Evolutionary conservation across 148 eudicot species (phyloP).

Genomic region (Fagopyrum esculentum): DNA sequence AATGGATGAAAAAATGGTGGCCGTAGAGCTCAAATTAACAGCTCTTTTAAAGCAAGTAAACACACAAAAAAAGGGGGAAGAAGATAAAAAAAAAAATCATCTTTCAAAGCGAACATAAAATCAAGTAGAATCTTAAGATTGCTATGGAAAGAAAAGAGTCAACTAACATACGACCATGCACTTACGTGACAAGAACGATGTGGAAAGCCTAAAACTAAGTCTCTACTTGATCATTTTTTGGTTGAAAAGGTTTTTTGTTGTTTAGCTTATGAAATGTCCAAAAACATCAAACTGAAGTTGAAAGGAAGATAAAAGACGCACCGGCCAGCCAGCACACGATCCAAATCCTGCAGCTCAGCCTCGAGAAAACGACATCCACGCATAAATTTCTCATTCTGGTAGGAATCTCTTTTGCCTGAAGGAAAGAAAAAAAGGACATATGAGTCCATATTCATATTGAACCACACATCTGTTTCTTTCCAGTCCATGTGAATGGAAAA

Average conservation of each 20-base stretch:
- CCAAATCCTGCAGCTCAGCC: slow-evolving; percentile 90
- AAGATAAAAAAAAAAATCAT: background rate
- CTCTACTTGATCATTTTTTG: background rate
- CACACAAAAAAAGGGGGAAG: too few species aligned
- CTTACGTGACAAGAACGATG: background rate
- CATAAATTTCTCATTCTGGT: slow-evolving; percentile 75
- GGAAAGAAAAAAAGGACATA: background rate
- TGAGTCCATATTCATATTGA: background rate
- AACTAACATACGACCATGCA: background rate
- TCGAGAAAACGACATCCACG: slow-evolving; percentile 91
- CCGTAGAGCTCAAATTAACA: background rate
- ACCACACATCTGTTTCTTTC: slow-evolving; percentile 1
- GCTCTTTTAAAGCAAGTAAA: background rate
- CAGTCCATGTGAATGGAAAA: background rate
- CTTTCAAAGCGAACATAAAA: background rate
- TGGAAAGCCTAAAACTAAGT: background rate
- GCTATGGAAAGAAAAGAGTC: background rate
- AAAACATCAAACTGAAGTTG: slow-evolving; percentile 9
- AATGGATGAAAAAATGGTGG: background rate
- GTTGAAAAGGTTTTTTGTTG: background rate
- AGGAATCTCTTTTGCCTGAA: slow-evolving; percentile 72
- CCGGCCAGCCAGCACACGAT: slow-evolving; percentile 78
- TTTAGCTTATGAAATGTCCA: background rate
- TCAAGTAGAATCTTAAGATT: background rate
- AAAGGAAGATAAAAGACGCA: slow-evolving; percentile 20